Evolutionary conservation across 305 asterid genomes (phyloP).

Genomic region (Fraxinus paxiana): DNA sequence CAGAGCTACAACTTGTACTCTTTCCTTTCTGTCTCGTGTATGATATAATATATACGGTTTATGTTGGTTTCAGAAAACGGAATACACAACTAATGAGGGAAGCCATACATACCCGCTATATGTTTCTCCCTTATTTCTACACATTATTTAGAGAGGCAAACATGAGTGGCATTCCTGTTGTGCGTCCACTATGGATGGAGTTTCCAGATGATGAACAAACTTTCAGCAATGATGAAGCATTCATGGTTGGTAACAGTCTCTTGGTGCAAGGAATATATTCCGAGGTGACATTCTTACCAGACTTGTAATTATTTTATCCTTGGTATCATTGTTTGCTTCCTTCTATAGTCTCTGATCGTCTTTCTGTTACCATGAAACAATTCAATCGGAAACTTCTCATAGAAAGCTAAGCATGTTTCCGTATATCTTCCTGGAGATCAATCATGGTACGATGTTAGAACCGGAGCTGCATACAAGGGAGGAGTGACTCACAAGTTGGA

Average conservation of each 20-base stretch:
- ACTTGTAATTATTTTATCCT: background rate
- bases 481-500: conserved; percentile 67
- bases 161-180: conserved; percentile 72
- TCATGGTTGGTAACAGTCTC: conserved; percentile 89
- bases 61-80: conserved; percentile 58
- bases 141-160: conserved; percentile 96
- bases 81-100: conserved; percentile 76
- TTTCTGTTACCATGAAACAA: conserved; percentile 9
- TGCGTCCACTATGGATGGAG: conserved; percentile 98
- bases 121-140: conserved; percentile 88
- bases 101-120: conserved; percentile 81
- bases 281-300: conserved; percentile 43
- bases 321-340: conserved; percentile 2
- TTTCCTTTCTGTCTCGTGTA: background rate
- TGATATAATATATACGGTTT: conserved; percentile 21
- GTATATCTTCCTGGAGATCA: conserved; percentile 91
- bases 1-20: background rate
- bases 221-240: conserved; percentile 85
- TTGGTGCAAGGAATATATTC: conserved; percentile 94
- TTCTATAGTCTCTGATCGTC: conserved; percentile 3
- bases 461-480: conserved; percentile 71
- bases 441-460: conserved; percentile 77
- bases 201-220: conserved; percentile 85
- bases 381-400: conserved; percentile 22
- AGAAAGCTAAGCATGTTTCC: conserved; percentile 71